A percentile compares a stretch with the other conserved stretches of the same genome.
Conservation (phyloP, 345 rosid species). For the Aethionema arabicum region DNA sequence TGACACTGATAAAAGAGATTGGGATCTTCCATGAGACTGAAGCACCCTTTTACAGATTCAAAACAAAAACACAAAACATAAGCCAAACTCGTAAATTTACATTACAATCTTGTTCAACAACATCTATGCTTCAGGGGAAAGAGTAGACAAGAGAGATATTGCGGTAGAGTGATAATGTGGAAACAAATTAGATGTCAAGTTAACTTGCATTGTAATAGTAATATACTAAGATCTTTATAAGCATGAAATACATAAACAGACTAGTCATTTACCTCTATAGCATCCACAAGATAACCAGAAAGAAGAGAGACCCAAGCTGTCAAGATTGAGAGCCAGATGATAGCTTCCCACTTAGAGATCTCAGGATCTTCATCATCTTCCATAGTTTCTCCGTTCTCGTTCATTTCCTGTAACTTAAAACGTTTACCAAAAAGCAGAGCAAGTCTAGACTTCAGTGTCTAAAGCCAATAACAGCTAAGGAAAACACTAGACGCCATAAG, state of each 20-base stretch:
- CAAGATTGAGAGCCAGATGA: slow-evolving; percentile 81
- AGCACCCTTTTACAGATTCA: slow-evolving; percentile 53
- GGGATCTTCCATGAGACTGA: slow-evolving; percentile 75
- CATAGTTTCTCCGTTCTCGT: slow-evolving; percentile 41
- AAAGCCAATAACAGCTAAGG: no score
- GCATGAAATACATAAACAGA: neutral
- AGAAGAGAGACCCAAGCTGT: slow-evolving; percentile 88
- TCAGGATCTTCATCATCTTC: slow-evolving; percentile 67
- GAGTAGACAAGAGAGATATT: no score
- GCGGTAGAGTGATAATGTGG: neutral
- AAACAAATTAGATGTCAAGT: slow-evolving; percentile 8
- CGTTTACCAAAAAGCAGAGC: slow-evolving; percentile 23
- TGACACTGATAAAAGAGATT: slow-evolving; percentile 83
- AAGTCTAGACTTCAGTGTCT: slow-evolving; percentile 19
- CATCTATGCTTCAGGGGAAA: no score
- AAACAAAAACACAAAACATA: slow-evolving; percentile 18
- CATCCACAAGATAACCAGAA: slow-evolving; percentile 87
- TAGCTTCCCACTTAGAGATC: slow-evolving; percentile 77
- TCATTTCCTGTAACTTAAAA: slow-evolving; percentile 54
- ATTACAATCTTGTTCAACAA: neutral
- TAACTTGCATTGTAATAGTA: neutral
- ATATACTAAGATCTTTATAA: neutral
- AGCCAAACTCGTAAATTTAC: slow-evolving; percentile 11
- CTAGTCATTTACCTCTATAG: slow-evolving; percentile 57
- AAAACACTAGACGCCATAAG: neutral